These are phyloP conservation scores for Arbutus unedo DNA, from an alignment of 148 eudicot genomes.

Conservation along the genomic window DNA sequence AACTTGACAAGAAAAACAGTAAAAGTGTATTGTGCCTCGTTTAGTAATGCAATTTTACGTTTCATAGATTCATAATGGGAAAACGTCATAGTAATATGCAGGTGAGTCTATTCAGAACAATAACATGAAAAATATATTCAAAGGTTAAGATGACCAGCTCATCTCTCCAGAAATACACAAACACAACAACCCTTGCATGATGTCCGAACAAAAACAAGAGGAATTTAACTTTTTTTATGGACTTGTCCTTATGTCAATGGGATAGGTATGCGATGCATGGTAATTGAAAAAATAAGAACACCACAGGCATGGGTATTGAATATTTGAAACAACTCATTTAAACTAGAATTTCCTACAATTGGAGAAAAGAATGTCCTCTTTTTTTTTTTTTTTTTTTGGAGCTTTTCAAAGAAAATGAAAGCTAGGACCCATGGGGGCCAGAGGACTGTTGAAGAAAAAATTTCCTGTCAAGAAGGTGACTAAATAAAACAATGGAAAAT, in stretches of 20 bases:
- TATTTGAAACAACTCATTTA: neutral
- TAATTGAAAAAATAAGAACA: neutral
- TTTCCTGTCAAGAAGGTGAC: too few species aligned
- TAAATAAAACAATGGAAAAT: too few species aligned
- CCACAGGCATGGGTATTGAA: neutral
- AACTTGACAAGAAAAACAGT: neutral
- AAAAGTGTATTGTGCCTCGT: neutral
- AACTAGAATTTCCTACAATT: neutral
- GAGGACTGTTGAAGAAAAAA: too few species aligned
- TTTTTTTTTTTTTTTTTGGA: neutral
- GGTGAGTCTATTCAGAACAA: neutral
- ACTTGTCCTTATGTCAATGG: neutral
- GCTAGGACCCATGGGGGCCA: too few species aligned
- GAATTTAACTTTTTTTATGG: neutral
- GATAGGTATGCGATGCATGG: neutral
- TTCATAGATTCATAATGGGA: neutral
- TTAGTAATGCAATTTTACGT: neutral
- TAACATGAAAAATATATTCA: neutral
- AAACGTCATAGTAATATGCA: neutral
- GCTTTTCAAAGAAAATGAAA: neutral
- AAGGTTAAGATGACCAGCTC: neutral
- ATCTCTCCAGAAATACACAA: neutral
- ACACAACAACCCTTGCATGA: neutral
- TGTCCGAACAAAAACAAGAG: neutral
- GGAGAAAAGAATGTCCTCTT: neutral